Conservation (phyloP, 495 filamentous ascomycete species). For the Corynascus novoguineensis region DNA sequence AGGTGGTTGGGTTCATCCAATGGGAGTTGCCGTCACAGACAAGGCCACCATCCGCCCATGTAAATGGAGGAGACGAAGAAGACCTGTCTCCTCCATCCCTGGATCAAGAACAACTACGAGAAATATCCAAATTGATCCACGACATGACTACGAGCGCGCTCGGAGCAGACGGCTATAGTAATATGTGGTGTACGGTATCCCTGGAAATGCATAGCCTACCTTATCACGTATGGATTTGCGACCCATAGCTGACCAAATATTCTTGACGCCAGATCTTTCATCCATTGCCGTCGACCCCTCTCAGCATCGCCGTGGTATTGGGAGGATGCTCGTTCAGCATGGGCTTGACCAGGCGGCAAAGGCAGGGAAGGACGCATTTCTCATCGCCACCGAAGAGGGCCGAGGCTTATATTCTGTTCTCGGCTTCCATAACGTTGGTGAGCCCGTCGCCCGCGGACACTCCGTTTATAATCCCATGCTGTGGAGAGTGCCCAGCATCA, state of each 20-base stretch:
- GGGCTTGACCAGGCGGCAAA: slow-evolving; percentile 18
- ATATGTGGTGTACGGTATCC: slow-evolving; percentile 27
- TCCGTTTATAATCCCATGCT: slow-evolving; percentile 17
- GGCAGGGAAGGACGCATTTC: slow-evolving; percentile 12
- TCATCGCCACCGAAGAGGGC: slow-evolving; percentile 20
- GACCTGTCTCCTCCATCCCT: slow-evolving; percentile 7
- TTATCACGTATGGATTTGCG: too few relatives aligned
- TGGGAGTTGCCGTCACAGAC: slow-evolving; percentile 19
- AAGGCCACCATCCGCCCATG: not conserved
- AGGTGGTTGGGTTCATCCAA: slow-evolving; percentile 23
- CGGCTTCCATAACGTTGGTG: slow-evolving; percentile 16
- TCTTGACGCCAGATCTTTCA: slow-evolving; percentile 16
- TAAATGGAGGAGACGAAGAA: not conserved
- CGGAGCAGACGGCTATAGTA: slow-evolving; percentile 14
- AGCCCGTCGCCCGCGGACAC: not conserved
- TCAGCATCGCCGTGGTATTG: slow-evolving; percentile 24
- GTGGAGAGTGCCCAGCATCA: slow-evolving; percentile 3
- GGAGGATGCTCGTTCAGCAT: slow-evolving; percentile 21
- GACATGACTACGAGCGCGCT: slow-evolving; percentile 11
- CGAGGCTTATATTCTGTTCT: slow-evolving; percentile 16
- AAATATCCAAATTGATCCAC: slow-evolving; percentile 1
- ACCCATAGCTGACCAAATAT: not conserved
- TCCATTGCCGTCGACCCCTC: slow-evolving; percentile 20
- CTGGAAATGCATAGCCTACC: too few relatives aligned
- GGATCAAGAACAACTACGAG: slow-evolving; percentile 3